phyloP scores from a whole-genome alignment of 306 rosid genomes.

The Dryas alaskensis region DNA sequence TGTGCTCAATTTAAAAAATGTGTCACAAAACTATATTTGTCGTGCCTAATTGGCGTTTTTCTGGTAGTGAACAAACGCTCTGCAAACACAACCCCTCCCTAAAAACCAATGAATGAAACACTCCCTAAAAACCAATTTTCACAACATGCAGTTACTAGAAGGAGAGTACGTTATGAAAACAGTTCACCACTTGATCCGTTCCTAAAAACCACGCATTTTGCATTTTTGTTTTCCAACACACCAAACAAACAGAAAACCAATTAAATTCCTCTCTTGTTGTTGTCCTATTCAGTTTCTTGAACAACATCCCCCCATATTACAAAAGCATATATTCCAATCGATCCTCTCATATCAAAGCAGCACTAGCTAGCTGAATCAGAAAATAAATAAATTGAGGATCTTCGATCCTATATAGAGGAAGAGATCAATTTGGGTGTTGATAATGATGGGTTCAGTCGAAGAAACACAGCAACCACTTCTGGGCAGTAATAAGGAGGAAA shows the following conservation, averaged over 20 bases:
- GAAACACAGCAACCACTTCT: slow-evolving; percentile 36
- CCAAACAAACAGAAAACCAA: not conserved
- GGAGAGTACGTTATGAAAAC: not conserved
- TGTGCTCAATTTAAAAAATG: too few relatives aligned
- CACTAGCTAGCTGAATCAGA: not conserved
- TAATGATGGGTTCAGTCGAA: not conserved
- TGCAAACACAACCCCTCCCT: too few relatives aligned
- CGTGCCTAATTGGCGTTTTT: too few relatives aligned
- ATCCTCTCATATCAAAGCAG: not conserved
- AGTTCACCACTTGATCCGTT: not conserved
- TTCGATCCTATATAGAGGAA: not conserved
- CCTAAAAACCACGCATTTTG: not conserved
- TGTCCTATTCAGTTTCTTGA: not conserved
- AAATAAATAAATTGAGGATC: not conserved
- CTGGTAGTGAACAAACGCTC: too few relatives aligned
- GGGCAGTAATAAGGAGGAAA: not conserved
- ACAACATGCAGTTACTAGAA: not conserved
- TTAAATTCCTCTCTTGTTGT: not conserved
- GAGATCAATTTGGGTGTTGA: not conserved
- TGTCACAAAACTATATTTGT: too few relatives aligned
- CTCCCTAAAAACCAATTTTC: not conserved
- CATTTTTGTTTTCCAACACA: not conserved
- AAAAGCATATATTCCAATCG: not conserved
- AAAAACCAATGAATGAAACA: not conserved
- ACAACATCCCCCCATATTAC: not conserved